These are phyloP conservation scores for Xanthoconium separans DNA, from an alignment of 1,284 basidiomycete species.

Conservation along the genomic window DNA sequence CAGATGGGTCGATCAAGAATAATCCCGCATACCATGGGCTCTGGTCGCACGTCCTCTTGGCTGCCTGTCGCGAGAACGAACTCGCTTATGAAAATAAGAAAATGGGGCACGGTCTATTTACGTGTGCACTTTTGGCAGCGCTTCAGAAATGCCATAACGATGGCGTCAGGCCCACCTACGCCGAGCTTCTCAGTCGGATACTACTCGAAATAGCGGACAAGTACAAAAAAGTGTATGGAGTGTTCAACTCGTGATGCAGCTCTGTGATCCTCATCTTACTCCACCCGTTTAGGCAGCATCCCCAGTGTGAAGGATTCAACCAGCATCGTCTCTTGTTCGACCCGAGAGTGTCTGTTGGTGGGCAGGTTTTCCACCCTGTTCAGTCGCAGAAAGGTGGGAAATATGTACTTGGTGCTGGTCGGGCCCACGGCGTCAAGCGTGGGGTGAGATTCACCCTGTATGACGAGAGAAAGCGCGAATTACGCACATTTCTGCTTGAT, in stretches of 20 bases:
- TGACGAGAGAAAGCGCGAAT: neutral
- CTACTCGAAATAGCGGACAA: neutral
- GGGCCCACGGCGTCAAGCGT: neutral
- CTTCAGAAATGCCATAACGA: conserved; percentile 1
- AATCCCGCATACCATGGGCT: conserved; percentile 40
- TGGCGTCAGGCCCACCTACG: conserved; percentile 13
- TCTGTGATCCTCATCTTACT: neutral
- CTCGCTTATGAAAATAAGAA: conserved; percentile 15
- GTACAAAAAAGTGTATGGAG: conserved; percentile 1
- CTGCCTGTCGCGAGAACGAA: neutral
- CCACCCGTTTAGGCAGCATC: conserved; percentile 12
- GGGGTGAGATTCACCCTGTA: neutral
- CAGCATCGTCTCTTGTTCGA: conserved; percentile 18
- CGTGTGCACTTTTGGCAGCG: conserved; percentile 12
- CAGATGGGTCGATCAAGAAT: conserved; percentile 28
- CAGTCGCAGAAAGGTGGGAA: neutral
- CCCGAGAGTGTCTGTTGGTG: conserved; percentile 1
- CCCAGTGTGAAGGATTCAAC: conserved; percentile 18
- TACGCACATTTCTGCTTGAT: neutral
- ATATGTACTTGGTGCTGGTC: conserved; percentile 1
- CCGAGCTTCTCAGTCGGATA: conserved; percentile 8
- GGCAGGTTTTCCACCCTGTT: conserved; percentile 1
- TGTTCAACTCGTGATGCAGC: neutral
- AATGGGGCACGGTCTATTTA: conserved; percentile 13
- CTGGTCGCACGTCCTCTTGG: neutral